phyloP scores from a whole-genome alignment of 163 green algal genomes.

The Coccomyxa subellipsoidea region DNA sequence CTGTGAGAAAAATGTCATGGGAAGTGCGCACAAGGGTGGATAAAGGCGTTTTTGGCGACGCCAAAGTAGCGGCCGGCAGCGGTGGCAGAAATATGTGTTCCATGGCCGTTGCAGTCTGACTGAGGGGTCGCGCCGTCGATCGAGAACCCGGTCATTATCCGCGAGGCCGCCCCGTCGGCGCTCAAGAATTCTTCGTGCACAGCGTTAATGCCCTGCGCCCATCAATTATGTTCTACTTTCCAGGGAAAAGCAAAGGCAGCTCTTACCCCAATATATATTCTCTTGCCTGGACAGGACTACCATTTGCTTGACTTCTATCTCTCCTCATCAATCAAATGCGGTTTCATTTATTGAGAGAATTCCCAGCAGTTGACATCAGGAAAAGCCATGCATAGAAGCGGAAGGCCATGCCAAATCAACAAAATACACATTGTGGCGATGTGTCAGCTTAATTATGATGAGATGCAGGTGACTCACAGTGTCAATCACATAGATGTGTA shows the following conservation, averaged over 20 bases:
- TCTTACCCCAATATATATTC: too few relatives aligned
- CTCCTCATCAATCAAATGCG: too few relatives aligned
- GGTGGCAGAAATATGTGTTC: slow-evolving; percentile 66
- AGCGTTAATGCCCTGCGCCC: slow-evolving; percentile 49
- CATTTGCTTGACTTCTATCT: too few relatives aligned
- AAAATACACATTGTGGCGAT: too few relatives aligned
- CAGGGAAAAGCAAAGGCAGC: too few relatives aligned
- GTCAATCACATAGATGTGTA: slow-evolving; percentile 80
- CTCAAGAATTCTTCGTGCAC: slow-evolving; percentile 62
- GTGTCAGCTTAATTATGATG: not conserved
- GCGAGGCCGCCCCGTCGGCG: slow-evolving; percentile 15
- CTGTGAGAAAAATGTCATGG: too few relatives aligned
- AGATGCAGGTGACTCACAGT: slow-evolving; percentile 35
- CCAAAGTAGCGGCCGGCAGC: slow-evolving; percentile 59
- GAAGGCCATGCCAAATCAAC: too few relatives aligned
- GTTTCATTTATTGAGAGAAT: too few relatives aligned
- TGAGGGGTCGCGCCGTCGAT: not conserved
- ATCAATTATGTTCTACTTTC: not conserved
- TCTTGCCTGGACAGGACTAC: too few relatives aligned
- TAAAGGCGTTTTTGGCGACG: slow-evolving; percentile 70
- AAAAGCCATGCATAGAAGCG: too few relatives aligned
- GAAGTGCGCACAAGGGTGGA: slow-evolving; percentile 40
- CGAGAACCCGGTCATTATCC: slow-evolving; percentile 12
- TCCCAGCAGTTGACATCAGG: too few relatives aligned
- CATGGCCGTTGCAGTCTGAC: slow-evolving; percentile 76